Conservation (phyloP, 208 protist genomes). For the Trypanosoma boissoni region DNA sequence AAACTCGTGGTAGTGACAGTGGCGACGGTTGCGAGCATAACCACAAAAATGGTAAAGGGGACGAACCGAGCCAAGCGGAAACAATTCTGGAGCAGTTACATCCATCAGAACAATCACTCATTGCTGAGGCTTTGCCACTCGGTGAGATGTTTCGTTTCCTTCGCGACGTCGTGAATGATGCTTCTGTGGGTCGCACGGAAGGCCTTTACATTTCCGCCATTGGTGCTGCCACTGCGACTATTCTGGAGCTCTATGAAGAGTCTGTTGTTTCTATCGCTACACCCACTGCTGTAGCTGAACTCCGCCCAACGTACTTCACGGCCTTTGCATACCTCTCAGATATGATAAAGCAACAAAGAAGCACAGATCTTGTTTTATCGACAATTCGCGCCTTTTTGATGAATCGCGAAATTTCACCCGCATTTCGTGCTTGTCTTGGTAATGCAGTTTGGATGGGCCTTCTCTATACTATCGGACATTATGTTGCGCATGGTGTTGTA, state of each 20-base stretch:
- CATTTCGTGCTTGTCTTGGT: constrained; percentile 58
- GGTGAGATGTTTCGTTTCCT: constrained; percentile 44
- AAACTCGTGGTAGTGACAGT: neutral
- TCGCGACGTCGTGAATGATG: constrained; percentile 29
- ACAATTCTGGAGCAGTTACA: constrained; percentile 41
- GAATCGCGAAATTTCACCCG: constrained; percentile 49
- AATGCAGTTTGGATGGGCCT: constrained; percentile 69
- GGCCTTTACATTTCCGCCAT: constrained; percentile 61
- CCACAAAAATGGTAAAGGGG: too few species aligned
- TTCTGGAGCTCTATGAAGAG: constrained; percentile 54
- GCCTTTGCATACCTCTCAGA: constrained; percentile 45
- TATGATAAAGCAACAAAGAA: constrained; percentile 32
- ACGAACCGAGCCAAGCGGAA: neutral
- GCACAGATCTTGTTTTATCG: constrained; percentile 22
- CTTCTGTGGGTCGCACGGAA: constrained; percentile 39
- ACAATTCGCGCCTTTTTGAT: constrained; percentile 45
- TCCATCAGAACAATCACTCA: constrained; percentile 56
- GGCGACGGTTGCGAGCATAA: too few species aligned
- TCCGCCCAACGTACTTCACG: constrained; percentile 41
- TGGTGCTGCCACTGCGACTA: constrained; percentile 34
- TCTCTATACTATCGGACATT: constrained; percentile 83
- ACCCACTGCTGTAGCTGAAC: constrained; percentile 34
- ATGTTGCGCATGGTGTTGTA: constrained; percentile 82
- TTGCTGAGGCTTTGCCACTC: constrained; percentile 52
- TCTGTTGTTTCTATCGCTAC: constrained; percentile 37